These are phyloP conservation scores for Sinapis alba DNA, from an alignment of 441 rosid species.

Conservation along the genomic window DNA sequence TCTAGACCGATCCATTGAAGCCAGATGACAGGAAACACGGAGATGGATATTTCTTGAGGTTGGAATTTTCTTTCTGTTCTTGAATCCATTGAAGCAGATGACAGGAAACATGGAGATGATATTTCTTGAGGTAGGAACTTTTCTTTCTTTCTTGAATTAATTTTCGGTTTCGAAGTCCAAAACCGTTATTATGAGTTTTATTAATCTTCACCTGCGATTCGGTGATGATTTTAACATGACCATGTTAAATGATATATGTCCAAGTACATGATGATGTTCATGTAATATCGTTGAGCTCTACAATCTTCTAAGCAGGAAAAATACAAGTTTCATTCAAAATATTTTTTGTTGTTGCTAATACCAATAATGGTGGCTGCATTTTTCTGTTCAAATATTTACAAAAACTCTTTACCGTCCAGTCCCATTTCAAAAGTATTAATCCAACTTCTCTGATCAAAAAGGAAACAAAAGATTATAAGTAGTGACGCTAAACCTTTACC, in stretches of 20 bases:
- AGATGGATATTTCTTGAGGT: slow-evolving; percentile 61
- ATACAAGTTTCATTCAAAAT: background rate
- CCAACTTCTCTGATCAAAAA: background rate
- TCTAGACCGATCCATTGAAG: slow-evolving; percentile 87
- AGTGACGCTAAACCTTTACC: background rate
- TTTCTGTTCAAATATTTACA: slow-evolving; percentile 40
- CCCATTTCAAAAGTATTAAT: slow-evolving; percentile 60
- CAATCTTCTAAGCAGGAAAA: background rate
- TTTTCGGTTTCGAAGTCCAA: too few species aligned
- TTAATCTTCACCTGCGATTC: too few species aligned
- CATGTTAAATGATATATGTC: too few species aligned
- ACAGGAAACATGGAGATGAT: too few species aligned
- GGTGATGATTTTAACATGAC: too few species aligned
- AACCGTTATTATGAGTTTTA: too few species aligned
- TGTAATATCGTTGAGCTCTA: slow-evolving; percentile 72
- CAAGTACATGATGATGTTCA: slow-evolving; percentile 86
- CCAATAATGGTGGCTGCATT: background rate
- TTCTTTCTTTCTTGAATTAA: too few species aligned
- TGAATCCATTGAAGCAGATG: background rate
- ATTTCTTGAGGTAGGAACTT: too few species aligned
- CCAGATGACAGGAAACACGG: slow-evolving; percentile 85
- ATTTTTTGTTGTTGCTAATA: background rate
- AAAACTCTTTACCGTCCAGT: slow-evolving; percentile 91
- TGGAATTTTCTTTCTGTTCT: slow-evolving; percentile 49
- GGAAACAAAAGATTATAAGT: background rate